phyloP scores from a whole-genome alignment of 352 stramenopile species.

The Albugo candida region DNA sequence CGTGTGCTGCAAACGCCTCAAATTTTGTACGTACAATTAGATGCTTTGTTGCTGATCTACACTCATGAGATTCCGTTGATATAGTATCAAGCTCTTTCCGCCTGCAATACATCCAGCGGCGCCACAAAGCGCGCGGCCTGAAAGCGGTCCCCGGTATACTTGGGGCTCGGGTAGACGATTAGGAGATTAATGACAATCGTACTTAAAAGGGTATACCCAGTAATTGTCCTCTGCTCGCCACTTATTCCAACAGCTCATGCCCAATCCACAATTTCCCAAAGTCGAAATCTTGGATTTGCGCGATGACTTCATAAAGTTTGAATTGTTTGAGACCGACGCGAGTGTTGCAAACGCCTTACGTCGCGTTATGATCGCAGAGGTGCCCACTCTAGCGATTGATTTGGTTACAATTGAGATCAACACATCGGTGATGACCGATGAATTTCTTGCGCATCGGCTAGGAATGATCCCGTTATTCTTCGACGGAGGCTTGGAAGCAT shows the following conservation, averaged over 20 bases:
- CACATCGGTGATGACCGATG: constrained; percentile 94
- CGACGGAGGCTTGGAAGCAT: constrained; percentile 70
- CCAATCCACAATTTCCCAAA: constrained; percentile 83
- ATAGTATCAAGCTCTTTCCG: constrained; percentile 37
- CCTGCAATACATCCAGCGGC: not conserved
- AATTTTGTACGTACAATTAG: constrained; percentile 40
- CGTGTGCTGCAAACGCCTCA: constrained; percentile 60
- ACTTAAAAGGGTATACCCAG: constrained; percentile 10
- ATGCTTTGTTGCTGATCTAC: too few relatives aligned
- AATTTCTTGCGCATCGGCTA: constrained; percentile 95
- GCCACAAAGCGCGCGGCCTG: constrained; percentile 3
- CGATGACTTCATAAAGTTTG: constrained; percentile 93
- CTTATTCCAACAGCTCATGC: constrained; percentile 19
- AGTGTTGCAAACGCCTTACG: constrained; percentile 94
- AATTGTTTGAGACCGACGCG: constrained; percentile 92
- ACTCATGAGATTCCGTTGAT: not conserved
- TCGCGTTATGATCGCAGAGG: constrained; percentile 94
- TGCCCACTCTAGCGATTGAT: constrained; percentile 97
- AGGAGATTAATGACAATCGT: constrained; percentile 29
- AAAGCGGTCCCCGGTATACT: constrained; percentile 15
- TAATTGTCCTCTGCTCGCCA: constrained; percentile 1
- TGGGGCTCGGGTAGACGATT: constrained; percentile 21
- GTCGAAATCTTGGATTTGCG: constrained; percentile 88
- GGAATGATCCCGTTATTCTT: constrained; percentile 93
- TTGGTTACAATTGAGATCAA: constrained; percentile 97